Base-by-base conservation (phyloP, 169 alveolate species). In the Babesia gibsoni region DNA sequence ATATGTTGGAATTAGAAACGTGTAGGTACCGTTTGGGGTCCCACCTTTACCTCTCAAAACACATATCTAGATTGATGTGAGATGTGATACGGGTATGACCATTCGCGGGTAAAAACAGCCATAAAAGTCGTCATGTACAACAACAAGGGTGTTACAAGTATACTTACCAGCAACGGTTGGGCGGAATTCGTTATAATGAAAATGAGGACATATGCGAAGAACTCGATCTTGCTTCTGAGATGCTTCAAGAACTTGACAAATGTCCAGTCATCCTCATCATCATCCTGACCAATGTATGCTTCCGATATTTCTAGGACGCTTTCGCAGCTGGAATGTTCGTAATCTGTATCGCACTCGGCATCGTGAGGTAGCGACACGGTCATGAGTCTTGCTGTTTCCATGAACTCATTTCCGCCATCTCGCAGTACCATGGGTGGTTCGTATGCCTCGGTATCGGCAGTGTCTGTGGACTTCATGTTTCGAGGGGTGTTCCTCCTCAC, bases 151-250 rank as follows among this genome's bases (percentile, higher is more conserved):
- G 12, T n/a, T 36, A 12, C 32, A 37, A 69, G 4, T 8, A 0
- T 4, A 72, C 73, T 3, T 41, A 74, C 72, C 73, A 78, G 65
- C 32, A 78, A 52, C 43, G 87, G 87, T 33, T 78, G 87, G 23
- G 87, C 87, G 7, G 87, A 64, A 37, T 78, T 78, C 9, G 87
- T 78, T 12, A 78, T 36, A 54, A 78, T 69, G 52, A 78, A 78
- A 27, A 67, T 35, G 63, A 67, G 36, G 75, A 78, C 68, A 22
- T 67, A 67, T 18, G 50, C 12, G 33, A 23, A 36, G 25, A 78
- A n/a, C 33, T 67, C 39, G 36, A 32, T 23, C 20, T 65, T 63
- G 23, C 22, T 37, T 16, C 49, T 23, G 45, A 74, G 37, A 6
- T 9, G 3, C 23, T 20, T 52, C 14, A 25, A 5, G 7, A 12